These are phyloP conservation scores for Globisporangium irregulare DNA, from an alignment of 352 stramenopile genomes.

Conservation along the genomic window DNA sequence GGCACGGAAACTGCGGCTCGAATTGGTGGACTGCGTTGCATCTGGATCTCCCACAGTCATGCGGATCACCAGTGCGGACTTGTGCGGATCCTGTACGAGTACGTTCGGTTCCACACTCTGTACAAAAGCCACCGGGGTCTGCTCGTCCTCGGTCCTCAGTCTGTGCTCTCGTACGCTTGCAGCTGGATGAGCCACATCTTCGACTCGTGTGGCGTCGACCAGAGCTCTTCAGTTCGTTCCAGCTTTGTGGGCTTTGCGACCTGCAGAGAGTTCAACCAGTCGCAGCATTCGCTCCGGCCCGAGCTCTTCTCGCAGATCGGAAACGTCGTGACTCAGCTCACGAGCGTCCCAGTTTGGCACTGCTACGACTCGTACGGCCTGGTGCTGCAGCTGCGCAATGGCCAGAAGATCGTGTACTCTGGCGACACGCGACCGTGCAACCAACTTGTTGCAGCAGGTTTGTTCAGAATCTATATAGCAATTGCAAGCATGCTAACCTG, in stretches of 20 bases:
- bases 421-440: conserved; percentile 92
- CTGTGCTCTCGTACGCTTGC: conserved; percentile 52
- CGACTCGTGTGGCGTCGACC: not conserved
- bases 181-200: conserved; percentile 40
- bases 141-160: conserved; percentile 49
- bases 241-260: conserved; percentile 30
- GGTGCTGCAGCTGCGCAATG: conserved; percentile 44
- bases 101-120: conserved; percentile 26
- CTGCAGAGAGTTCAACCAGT: conserved; percentile 58
- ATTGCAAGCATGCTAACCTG: not conserved
- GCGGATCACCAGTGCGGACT: conserved; percentile 97
- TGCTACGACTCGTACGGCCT: conserved; percentile 80
- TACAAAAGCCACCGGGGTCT: conserved; percentile 18
- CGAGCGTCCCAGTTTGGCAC: conserved; percentile 73
- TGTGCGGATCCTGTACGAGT: conserved; percentile 85
- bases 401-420: conserved; percentile 86
- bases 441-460: conserved; percentile 40
- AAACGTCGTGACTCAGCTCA: conserved; percentile 30
- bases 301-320: conserved; percentile 33
- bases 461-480: not conserved
- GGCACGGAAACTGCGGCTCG: conserved; percentile 32
- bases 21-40: conserved; percentile 70
- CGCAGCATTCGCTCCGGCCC: conserved; percentile 18
- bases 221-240: not conserved
- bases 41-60: conserved; percentile 97